A percentile compares a stretch with the other conserved stretches of the same genome.
These are phyloP conservation scores for Rauvolfia tetraphylla DNA, from an alignment of 257 asterid species.

Conservation along the genomic window DNA sequence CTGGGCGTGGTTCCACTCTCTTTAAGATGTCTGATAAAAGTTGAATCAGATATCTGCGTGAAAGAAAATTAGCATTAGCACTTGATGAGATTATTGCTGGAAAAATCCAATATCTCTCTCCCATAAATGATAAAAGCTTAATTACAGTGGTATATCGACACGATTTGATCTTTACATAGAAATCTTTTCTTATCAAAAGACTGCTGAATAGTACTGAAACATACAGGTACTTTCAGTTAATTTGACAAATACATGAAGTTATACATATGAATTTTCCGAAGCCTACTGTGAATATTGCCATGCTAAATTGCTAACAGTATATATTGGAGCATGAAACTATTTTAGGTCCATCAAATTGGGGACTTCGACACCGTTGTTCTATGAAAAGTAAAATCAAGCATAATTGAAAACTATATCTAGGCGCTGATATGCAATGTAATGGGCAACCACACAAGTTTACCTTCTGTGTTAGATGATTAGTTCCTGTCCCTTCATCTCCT, in stretches of 20 bases:
- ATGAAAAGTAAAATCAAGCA: too few relatives aligned
- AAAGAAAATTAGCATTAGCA: not conserved
- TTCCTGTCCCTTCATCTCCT: conserved; percentile 38
- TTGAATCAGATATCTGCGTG: conserved; percentile 4
- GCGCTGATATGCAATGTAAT: not conserved
- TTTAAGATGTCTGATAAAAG: conserved; percentile 10
- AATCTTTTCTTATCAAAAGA: too few relatives aligned
- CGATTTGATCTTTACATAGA: not conserved
- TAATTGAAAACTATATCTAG: too few relatives aligned
- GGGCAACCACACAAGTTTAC: not conserved
- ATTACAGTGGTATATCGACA: not conserved
- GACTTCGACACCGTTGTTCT: too few relatives aligned
- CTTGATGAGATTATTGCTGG: not conserved
- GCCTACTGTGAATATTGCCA: too few relatives aligned
- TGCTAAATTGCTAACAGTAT: too few relatives aligned
- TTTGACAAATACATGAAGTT: too few relatives aligned
- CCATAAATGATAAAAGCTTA: not conserved
- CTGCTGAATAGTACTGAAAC: not conserved
- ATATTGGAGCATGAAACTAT: too few relatives aligned
- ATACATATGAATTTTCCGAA: too few relatives aligned
- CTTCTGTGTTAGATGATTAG: not conserved
- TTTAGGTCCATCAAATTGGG: too few relatives aligned
- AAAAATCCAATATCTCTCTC: not conserved
- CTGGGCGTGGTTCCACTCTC: not conserved
- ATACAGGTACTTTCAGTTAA: not conserved